Conservation (phyloP, 352 stramenopile genomes). For the Phytophthora ramorum region DNA sequence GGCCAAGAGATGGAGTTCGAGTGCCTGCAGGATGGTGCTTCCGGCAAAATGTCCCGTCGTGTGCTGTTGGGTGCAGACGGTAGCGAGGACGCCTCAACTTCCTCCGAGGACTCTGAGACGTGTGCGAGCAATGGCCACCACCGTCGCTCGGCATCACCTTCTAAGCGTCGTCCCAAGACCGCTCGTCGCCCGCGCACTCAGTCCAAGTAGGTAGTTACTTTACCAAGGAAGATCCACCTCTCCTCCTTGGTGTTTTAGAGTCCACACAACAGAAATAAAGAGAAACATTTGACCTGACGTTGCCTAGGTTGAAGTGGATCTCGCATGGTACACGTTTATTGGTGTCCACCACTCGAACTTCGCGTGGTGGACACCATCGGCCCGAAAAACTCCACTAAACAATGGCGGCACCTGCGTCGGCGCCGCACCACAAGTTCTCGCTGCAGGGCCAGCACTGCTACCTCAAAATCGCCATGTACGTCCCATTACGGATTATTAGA, state of each 20-base stretch:
- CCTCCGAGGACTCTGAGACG: constrained; percentile 12
- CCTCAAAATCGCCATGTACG: constrained; percentile 77
- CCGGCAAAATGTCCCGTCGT: constrained; percentile 87
- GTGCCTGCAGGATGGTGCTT: constrained; percentile 79
- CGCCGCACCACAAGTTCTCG: constrained; percentile 81
- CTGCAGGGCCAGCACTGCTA: constrained; percentile 56
- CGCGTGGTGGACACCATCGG: not conserved
- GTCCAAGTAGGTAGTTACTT: constrained; percentile 36
- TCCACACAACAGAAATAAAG: constrained; percentile 16
- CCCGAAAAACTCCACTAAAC: not conserved
- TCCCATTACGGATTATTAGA: constrained; percentile 5
- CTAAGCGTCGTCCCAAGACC: constrained; percentile 43
- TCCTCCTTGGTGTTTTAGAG: constrained; percentile 30
- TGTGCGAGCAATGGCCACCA: constrained; percentile 21
- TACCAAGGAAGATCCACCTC: constrained; percentile 5
- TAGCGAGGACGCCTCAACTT: constrained; percentile 14
- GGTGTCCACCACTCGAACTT: not conserved
- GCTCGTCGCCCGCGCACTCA: constrained; percentile 36
- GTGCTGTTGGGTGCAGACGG: constrained; percentile 38
- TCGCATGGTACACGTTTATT: not conserved
- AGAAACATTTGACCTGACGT: constrained; percentile 21
- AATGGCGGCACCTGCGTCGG: constrained; percentile 6
- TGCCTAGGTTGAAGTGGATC: constrained; percentile 6
- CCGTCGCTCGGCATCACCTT: constrained; percentile 41
- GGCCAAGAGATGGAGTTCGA: constrained; percentile 83